Evolutionary conservation across 2,329 filamentous ascomycete species (phyloP).

Genomic region (Rhynchosporium secalis): DNA sequence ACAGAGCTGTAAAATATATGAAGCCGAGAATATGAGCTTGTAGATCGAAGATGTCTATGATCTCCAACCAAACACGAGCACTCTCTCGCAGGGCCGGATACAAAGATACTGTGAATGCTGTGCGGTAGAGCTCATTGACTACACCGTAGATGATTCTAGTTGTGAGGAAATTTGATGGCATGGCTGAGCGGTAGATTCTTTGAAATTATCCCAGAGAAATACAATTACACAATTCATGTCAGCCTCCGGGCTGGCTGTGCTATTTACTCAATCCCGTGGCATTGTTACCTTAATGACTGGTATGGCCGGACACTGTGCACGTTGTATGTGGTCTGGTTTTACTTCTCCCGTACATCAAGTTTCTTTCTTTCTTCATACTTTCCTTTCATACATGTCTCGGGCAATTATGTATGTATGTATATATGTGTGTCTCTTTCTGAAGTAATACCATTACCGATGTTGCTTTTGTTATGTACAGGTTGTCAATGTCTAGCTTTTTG

Average conservation of each 20-base stretch:
- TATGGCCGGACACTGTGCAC: neutral
- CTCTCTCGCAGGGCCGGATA: conserved; percentile 10
- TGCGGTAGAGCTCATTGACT: conserved; percentile 16
- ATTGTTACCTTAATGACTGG: no score
- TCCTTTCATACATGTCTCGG: neutral
- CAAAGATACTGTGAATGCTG: conserved; percentile 5
- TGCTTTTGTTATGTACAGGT: no score
- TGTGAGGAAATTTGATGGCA: neutral
- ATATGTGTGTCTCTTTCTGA: no score
- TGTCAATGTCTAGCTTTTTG: no score
- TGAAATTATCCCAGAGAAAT: no score
- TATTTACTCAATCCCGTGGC: no score
- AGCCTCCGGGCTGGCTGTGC: no score
- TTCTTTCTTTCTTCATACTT: neutral
- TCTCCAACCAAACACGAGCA: conserved; percentile 7
- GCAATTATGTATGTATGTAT: no score
- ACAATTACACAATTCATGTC: neutral
- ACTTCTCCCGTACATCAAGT: neutral
- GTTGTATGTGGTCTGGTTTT: neutral
- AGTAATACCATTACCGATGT: no score
- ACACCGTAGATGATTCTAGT: conserved; percentile 2
- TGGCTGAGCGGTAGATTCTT: neutral
- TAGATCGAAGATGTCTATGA: neutral
- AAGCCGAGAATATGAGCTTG: conserved; percentile 8
- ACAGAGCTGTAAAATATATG: conserved; percentile 14